Evolutionary conservation across 2,329 filamentous ascomycete species (phyloP).

Genomic region (Neofusicoccum parvum): DNA sequence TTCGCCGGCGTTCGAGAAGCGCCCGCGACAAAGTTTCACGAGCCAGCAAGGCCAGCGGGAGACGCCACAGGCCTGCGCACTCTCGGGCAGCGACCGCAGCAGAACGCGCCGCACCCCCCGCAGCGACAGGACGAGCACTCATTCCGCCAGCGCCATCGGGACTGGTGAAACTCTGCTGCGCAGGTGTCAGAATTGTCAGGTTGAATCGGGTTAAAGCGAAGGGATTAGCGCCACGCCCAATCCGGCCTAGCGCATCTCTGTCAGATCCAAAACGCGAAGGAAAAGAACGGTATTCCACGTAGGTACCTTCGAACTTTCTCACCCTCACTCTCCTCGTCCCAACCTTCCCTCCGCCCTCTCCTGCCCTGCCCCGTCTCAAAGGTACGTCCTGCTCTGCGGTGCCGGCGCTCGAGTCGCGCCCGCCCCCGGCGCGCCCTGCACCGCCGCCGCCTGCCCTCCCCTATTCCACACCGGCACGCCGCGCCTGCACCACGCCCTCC

Average conservation of each 20-base stretch:
- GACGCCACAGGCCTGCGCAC: slow-evolving; percentile 1
- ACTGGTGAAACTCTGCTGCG: slow-evolving; percentile 22
- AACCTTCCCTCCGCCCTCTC: slow-evolving; percentile 27
- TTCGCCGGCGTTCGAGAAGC: slow-evolving; percentile 7
- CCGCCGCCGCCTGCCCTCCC: slow-evolving; percentile 34
- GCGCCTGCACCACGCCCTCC: slow-evolving; percentile 33
- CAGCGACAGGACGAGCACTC: neutral
- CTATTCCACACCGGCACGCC: slow-evolving; percentile 32
- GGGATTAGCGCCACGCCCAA: slow-evolving; percentile 20
- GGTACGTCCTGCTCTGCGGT: slow-evolving; percentile 24
- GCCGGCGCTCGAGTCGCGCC: slow-evolving; percentile 27
- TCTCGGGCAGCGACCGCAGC: slow-evolving; percentile 10
- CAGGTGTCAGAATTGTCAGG: slow-evolving; percentile 22
- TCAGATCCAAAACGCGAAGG: slow-evolving; percentile 23
- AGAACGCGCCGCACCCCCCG: slow-evolving; percentile 13
- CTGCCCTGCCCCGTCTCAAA: slow-evolving; percentile 28
- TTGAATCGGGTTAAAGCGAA: slow-evolving; percentile 21
- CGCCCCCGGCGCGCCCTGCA: slow-evolving; percentile 27
- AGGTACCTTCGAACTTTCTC: slow-evolving; percentile 23
- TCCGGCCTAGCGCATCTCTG: slow-evolving; percentile 20
- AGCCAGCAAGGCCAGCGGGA: neutral
- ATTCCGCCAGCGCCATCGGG: slow-evolving; percentile 19
- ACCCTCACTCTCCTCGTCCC: slow-evolving; percentile 27
- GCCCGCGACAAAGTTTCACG: slow-evolving; percentile 11
- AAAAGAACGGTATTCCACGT: slow-evolving; percentile 24